These are phyloP conservation scores for Ustilago nuda DNA, from an alignment of 1,284 basidiomycete species.

Conservation along the genomic window DNA sequence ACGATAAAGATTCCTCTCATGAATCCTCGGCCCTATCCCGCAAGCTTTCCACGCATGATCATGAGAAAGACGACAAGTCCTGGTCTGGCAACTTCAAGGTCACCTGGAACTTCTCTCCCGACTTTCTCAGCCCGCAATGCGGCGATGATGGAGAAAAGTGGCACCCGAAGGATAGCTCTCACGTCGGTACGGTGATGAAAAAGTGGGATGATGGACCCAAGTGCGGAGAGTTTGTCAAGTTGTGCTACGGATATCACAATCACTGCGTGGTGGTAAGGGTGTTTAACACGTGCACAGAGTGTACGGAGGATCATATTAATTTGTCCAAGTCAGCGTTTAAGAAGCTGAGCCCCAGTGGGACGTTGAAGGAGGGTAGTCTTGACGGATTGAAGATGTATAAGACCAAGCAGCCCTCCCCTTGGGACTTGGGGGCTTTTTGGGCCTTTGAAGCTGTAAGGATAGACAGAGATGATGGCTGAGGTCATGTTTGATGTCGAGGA, in stretches of 20 bases:
- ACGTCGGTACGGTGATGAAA: conserved; percentile 63
- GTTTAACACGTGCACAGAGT: conserved; percentile 66
- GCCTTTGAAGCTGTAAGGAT: conserved; percentile 48
- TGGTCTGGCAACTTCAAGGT: conserved; percentile 47
- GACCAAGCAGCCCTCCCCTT: conserved; percentile 49
- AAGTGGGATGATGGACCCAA: conserved; percentile 53
- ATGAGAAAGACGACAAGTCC: conserved; percentile 27
- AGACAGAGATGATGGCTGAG: background rate
- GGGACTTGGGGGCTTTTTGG: conserved; percentile 61
- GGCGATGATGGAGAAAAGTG: conserved; percentile 57
- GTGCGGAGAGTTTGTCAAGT: conserved; percentile 66
- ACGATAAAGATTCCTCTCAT: conserved; percentile 36
- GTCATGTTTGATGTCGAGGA: background rate
- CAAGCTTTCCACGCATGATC: conserved; percentile 41
- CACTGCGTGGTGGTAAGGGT: conserved; percentile 58
- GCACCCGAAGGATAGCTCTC: conserved; percentile 58
- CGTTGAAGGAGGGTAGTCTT: conserved; percentile 58
- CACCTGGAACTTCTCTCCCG: conserved; percentile 65
- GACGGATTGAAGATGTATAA: conserved; percentile 58
- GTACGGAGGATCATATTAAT: conserved; percentile 58
- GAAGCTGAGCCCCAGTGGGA: conserved; percentile 53
- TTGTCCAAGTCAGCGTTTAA: conserved; percentile 66
- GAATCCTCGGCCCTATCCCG: conserved; percentile 7
- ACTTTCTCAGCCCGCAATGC: conserved; percentile 63
- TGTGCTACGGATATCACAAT: conserved; percentile 57